Base-by-base conservation (phyloP, 164 flowering plant genomes). In the Saururus chinensis region DNA sequence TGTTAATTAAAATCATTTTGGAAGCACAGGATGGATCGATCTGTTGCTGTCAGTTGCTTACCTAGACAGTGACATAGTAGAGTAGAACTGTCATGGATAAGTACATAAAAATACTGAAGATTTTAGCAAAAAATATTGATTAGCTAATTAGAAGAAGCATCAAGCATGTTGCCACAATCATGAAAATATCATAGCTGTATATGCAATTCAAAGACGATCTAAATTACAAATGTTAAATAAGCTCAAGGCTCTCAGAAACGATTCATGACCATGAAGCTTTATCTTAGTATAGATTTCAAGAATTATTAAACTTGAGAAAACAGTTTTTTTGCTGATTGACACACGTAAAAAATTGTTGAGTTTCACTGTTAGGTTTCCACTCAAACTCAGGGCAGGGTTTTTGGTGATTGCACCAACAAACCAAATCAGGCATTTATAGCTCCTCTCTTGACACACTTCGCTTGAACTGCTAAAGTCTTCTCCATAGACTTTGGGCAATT, bases 391-490 rank as follows among this genome's bases (percentile, higher is more conserved):
- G 14, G 49, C 49, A 45, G 49, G 17, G 13, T 2, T 45, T 45
- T 12, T 45, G 49, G 14, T 12, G 17, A 45, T 45, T 45, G 49
- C 11, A 12, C 17, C 49, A 45, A 45, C 49, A 45, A 12, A 45
- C 17, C 49, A 45, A 45, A 45, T 40, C 20, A 13, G 17, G 24
- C 24, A 37, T 24, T 13, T 24, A 14, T 23, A 55, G 30, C 14
- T 7, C 30, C 16, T 23, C 21, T 24, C 14, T 55, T 16, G 17
- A 55, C 62, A 16, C 95, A 88, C 59, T 52, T 75, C 49, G 79
- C 83, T 81, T 91, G 96, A 37, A 88, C 66, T 9, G 90, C 96
- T 41, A 92, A 76, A 26, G 71, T 61, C 79, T 88, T 92, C 30
- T 24, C 14, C 6, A 53, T 12, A 7, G 68, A 59, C 23, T 70